phyloP scores from a whole-genome alignment of 306 rosid genomes.

The Dryas drummondii region DNA sequence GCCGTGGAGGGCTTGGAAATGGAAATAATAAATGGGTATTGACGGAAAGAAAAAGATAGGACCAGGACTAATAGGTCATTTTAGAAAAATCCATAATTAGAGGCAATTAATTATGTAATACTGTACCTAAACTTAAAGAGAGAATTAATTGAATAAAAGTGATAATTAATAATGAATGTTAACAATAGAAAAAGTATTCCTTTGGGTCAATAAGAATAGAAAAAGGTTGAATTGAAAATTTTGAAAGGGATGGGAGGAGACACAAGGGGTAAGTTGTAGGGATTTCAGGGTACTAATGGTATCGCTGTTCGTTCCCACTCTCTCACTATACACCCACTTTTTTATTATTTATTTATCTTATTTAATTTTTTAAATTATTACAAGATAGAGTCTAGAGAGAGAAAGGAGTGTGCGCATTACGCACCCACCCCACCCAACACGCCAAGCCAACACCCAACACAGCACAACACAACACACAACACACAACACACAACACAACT shows the following conservation, averaged over 20 bases:
- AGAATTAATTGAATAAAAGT: no score
- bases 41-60: no score
- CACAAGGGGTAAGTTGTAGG: constrained; percentile 30
- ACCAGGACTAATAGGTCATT: no score
- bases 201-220: no score
- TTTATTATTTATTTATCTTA: no score
- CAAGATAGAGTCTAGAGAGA: neutral
- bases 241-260: constrained; percentile 16
- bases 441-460: neutral
- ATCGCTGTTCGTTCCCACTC: constrained; percentile 21
- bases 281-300: constrained; percentile 33
- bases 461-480: neutral
- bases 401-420: neutral
- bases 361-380: neutral
- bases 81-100: no score
- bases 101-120: no score
- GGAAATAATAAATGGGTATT: no score
- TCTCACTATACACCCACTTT: neutral
- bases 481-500: neutral
- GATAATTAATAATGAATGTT: no score
- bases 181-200: no score
- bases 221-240: neutral
- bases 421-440: neutral
- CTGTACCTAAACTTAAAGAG: no score
- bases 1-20: no score